These are phyloP conservation scores for Asterophora parasitica DNA, from an alignment of 768 basidiomycete genomes.

Conservation along the genomic window DNA sequence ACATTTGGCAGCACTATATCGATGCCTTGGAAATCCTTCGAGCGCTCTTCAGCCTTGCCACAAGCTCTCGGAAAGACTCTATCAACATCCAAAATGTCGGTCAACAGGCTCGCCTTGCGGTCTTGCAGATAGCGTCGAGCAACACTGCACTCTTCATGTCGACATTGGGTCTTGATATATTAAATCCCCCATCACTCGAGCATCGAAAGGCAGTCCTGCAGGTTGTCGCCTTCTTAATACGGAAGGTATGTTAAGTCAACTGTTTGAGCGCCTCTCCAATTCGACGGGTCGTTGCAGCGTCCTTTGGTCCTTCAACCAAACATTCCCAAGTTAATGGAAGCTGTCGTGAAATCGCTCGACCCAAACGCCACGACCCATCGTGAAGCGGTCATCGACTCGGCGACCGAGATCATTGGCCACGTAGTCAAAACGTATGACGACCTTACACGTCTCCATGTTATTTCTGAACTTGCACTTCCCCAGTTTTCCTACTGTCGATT, in stretches of 20 bases:
- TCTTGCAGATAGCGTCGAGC: slow-evolving; percentile 76
- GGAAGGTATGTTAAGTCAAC: slow-evolving; percentile 54
- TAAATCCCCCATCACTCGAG: slow-evolving; percentile 67
- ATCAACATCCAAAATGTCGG: slow-evolving; percentile 65
- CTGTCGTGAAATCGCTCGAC: slow-evolving; percentile 94
- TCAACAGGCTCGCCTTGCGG: slow-evolving; percentile 75
- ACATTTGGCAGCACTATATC: slow-evolving; percentile 91
- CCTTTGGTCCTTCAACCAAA: slow-evolving; percentile 82
- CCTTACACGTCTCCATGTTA: background rate
- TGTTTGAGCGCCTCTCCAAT: background rate
- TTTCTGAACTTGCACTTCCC: background rate
- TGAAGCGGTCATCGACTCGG: slow-evolving; percentile 85
- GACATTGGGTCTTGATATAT: slow-evolving; percentile 84
- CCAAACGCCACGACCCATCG: slow-evolving; percentile 74
- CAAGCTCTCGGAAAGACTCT: slow-evolving; percentile 63
- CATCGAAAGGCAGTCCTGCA: slow-evolving; percentile 89
- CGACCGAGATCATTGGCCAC: slow-evolving; percentile 90
- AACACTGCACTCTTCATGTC: slow-evolving; percentile 93
- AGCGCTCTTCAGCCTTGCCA: slow-evolving; percentile 76
- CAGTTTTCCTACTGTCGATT: slow-evolving; percentile 92
- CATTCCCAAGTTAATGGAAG: slow-evolving; percentile 83
- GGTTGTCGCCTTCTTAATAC: slow-evolving; percentile 87
- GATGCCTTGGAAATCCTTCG: slow-evolving; percentile 88
- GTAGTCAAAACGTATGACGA: slow-evolving; percentile 82
- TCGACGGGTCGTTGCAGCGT: slow-evolving; percentile 40